Conservation (phyloP, 2,329 filamentous ascomycete genomes). For the Harringtonia aguacate region DNA sequence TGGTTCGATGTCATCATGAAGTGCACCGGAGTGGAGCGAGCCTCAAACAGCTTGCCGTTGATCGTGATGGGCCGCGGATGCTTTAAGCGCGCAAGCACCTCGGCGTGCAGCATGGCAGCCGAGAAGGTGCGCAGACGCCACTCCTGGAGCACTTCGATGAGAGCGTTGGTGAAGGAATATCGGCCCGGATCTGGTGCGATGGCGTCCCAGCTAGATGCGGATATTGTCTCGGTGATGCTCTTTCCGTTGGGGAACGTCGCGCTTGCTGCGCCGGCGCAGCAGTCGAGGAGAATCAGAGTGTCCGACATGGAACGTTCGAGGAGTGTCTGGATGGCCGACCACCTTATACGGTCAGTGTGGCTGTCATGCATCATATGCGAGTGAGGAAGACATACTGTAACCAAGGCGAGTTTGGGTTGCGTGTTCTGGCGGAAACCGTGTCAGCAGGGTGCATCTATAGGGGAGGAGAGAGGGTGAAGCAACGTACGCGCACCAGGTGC, state of each 20-base stretch:
- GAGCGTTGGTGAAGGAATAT: slow-evolving; percentile 47
- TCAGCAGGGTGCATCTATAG: background rate
- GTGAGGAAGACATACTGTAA: slow-evolving; percentile 32
- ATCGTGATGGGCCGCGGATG: slow-evolving; percentile 46
- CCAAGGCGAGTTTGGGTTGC: slow-evolving; percentile 41
- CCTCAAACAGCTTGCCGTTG: slow-evolving; percentile 47
- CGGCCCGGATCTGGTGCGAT: slow-evolving; percentile 48
- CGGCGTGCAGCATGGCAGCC: slow-evolving; percentile 50
- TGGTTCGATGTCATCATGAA: slow-evolving; percentile 55
- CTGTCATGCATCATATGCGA: too few relatives aligned
- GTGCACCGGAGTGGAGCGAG: slow-evolving; percentile 47
- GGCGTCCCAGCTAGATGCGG: slow-evolving; percentile 51
- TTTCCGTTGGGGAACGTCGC: slow-evolving; percentile 47
- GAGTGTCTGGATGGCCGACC: slow-evolving; percentile 50
- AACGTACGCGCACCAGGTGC: slow-evolving; percentile 47
- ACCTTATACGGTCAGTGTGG: slow-evolving; percentile 28
- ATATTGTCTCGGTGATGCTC: slow-evolving; percentile 52
- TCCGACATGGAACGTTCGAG: slow-evolving; percentile 47
- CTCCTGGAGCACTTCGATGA: slow-evolving; percentile 48
- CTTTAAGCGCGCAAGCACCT: slow-evolving; percentile 48
- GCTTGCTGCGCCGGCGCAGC: slow-evolving; percentile 49
- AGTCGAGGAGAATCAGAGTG: slow-evolving; percentile 47
- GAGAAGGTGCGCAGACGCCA: slow-evolving; percentile 45
- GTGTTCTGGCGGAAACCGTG: slow-evolving; percentile 27
- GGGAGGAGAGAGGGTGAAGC: background rate